Evolutionary conservation across 2,329 filamentous ascomycete species (phyloP), one percentile per base, ranked within the genome.

Genomic region (Lojkania enalia): DNA sequence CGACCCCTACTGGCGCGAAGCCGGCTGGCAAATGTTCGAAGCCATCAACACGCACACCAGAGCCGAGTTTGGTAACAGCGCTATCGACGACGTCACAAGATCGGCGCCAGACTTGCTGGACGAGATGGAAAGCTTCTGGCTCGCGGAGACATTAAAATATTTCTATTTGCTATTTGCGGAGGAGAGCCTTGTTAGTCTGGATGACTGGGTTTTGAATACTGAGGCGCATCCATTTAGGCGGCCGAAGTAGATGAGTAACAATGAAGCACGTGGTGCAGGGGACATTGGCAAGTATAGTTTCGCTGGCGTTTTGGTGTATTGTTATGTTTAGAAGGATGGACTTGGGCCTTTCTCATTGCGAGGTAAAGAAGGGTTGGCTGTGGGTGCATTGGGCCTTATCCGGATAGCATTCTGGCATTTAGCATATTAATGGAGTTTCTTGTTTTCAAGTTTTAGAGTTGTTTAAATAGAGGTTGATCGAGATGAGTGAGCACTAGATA

Each of bases 101-200:
- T 68, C 71, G 46, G 68, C 60, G 12, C 73, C 74, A 3, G 56
- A 55, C 11, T 66, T 72, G 20, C 57, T 76, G 45, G 83, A 88
- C 60, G 78, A 78, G 39, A 88, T 88, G 85, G 85, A 89, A 73
- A 87, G 83, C 49, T 89, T 88, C 65, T 89, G 86, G 85, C 74
- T 87, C 27, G 82, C 82, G 1, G 82, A 86, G 69, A 85, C 83
- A 52, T 67, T 86, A 39, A 86, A 86, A 64, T 86, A 86, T 64
- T 84, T 84, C 53, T 86, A 82, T 49, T 67, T 86, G 44, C 74
- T 84, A 6, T 86, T 85, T 59, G 74, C 74, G 21, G 80, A 84
- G 30, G 82, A 80, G 47, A 72, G 77, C 44, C 63, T 82, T 19
- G 70, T 84, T 13, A 82, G 77, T 57, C 66, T 86, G 54, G 83